phyloP scores from a whole-genome alignment of 768 basidiomycete species.

The Cytidiella melzeri region DNA sequence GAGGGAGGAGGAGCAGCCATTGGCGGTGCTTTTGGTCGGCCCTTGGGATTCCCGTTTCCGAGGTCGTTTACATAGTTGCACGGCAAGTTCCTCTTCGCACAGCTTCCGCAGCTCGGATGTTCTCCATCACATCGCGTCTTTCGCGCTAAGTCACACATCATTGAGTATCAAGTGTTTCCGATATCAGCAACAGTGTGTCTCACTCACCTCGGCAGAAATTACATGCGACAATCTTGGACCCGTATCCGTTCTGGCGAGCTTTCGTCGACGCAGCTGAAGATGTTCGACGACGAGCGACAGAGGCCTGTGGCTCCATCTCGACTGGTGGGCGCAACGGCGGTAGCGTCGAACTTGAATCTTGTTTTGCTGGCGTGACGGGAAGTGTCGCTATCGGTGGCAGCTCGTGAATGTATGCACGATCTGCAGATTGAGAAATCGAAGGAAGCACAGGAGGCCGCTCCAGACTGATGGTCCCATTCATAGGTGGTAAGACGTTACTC shows the following conservation, averaged over 20 bases:
- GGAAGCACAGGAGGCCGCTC: slow-evolving; percentile 18
- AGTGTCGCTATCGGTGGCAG: slow-evolving; percentile 18
- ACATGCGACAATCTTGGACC: slow-evolving; percentile 83
- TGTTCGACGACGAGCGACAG: slow-evolving; percentile 46
- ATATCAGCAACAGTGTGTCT: slow-evolving; percentile 3
- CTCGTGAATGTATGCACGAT: slow-evolving; percentile 9
- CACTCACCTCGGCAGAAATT: slow-evolving; percentile 79
- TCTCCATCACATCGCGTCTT: slow-evolving; percentile 87
- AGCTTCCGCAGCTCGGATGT: slow-evolving; percentile 81
- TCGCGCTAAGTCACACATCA: slow-evolving; percentile 48
- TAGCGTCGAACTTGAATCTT: slow-evolving; percentile 10
- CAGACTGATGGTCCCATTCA: slow-evolving; percentile 11
- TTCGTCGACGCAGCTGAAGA: slow-evolving; percentile 59
- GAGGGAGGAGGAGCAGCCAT: slow-evolving; percentile 3
- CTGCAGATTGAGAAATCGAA: slow-evolving; percentile 13
- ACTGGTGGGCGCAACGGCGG: slow-evolving; percentile 18
- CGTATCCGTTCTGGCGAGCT: slow-evolving; percentile 56
- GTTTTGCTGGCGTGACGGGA: slow-evolving; percentile 1
- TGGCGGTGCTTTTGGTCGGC: slow-evolving; percentile 7
- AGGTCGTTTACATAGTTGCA: slow-evolving; percentile 80
- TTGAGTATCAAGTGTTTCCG: neutral
- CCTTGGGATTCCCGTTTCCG: slow-evolving; percentile 14
- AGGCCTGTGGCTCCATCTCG: slow-evolving; percentile 17
- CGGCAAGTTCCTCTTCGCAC: slow-evolving; percentile 64
- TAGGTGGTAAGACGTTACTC: slow-evolving; percentile 9